A percentile compares a stretch with the other conserved stretches of the same genome.
Evolutionary conservation across 306 rosid genomes (phyloP).

Genomic region (Psophocarpus tetragonolobus): DNA sequence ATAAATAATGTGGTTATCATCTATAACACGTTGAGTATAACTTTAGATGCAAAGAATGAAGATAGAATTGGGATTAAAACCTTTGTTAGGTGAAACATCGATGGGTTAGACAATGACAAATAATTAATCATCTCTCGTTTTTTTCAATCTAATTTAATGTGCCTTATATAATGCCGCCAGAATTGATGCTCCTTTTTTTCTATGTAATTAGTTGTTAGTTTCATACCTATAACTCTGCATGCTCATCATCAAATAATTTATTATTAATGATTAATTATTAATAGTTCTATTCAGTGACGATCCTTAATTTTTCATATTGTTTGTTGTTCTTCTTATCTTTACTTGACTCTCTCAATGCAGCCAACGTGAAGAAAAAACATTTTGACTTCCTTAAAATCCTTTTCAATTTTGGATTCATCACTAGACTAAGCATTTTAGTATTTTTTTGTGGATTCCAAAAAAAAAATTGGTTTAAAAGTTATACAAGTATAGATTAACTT

Average conservation of each 20-base stretch:
- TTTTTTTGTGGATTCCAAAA: too few relatives aligned
- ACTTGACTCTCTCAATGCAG: constrained; percentile 21
- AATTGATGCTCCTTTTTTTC: not conserved
- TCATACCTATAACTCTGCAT: not conserved
- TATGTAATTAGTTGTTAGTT: not conserved
- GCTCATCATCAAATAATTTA: not conserved
- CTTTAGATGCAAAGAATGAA: not conserved
- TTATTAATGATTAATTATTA: not conserved
- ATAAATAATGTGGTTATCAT: constrained; percentile 4
- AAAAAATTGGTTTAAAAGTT: too few relatives aligned
- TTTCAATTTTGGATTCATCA: not conserved
- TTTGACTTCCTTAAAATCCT: not conserved
- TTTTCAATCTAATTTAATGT: not conserved
- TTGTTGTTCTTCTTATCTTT: not conserved
- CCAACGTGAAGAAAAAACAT: not conserved
- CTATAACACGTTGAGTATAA: not conserved
- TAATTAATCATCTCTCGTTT: not conserved
- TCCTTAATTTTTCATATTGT: not conserved
- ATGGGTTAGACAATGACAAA: not conserved
- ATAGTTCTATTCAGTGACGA: not conserved
- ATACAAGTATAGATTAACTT: too few relatives aligned
- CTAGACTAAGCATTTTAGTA: too few relatives aligned
- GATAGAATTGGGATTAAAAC: not conserved
- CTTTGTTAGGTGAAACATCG: constrained; percentile 27
- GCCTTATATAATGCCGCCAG: constrained; percentile 21